Conservation (phyloP, 73 alveolate genomes). For the Tetrahymena elliotti region DNA sequence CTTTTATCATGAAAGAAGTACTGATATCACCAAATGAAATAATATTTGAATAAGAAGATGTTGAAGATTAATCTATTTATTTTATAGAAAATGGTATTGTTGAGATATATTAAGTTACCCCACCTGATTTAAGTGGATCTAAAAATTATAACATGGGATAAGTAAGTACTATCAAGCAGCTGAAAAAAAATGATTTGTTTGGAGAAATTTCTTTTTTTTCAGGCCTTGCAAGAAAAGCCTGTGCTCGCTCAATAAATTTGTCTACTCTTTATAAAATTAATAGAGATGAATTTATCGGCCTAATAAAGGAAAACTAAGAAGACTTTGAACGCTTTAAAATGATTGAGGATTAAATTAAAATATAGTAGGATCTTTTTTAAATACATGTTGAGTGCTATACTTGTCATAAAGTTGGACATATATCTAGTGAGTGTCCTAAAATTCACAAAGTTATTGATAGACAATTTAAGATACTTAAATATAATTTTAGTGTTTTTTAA, state of each 20-base stretch:
- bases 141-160: neutral
- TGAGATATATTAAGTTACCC: neutral
- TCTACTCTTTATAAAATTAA: conserved; percentile 3
- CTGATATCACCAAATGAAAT: neutral
- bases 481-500: neutral
- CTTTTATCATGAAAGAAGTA: neutral
- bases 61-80: neutral
- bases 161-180: neutral
- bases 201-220: conserved; percentile 34
- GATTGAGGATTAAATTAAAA: neutral
- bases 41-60: neutral
- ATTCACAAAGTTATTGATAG: neutral
- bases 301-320: neutral
- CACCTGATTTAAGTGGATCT: neutral
- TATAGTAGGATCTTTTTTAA: neutral
- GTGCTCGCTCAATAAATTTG: conserved; percentile 6
- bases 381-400: neutral
- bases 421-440: neutral
- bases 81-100: neutral
- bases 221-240: conserved; percentile 3
- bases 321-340: conserved; percentile 21
- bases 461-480: neutral
- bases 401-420: neutral
- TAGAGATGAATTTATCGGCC: neutral
- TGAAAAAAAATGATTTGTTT: neutral